Evolutionary conservation across 1,284 basidiomycete species (phyloP).

Genomic region (Taiwanofungus camphoratus): DNA sequence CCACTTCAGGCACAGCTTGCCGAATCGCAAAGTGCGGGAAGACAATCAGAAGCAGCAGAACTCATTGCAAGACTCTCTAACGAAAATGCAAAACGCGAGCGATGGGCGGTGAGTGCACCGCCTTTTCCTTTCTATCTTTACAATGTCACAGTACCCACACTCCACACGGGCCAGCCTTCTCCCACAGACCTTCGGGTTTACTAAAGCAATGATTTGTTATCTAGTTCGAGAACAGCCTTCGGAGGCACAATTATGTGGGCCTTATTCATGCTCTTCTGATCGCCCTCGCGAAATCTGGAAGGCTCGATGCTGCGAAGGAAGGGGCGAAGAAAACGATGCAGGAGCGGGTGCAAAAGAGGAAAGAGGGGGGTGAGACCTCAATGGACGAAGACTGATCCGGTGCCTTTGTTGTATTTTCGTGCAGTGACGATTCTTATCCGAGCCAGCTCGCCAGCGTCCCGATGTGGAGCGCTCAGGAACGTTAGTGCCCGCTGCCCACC

Average conservation of each 20-base stretch:
- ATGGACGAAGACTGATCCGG: slow-evolving; percentile 49
- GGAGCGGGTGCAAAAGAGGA: slow-evolving; percentile 44
- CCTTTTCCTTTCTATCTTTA: slow-evolving; percentile 17
- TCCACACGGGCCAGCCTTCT: neutral
- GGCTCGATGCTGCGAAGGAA: slow-evolving; percentile 42
- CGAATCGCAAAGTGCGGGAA: slow-evolving; percentile 39
- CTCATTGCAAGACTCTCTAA: slow-evolving; percentile 60
- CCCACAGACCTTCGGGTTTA: no score
- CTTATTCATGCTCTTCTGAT: slow-evolving; percentile 66
- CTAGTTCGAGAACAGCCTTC: slow-evolving; percentile 78
- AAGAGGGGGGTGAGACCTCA: slow-evolving; percentile 40
- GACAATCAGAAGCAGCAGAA: slow-evolving; percentile 43
- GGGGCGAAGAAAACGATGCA: slow-evolving; percentile 45
- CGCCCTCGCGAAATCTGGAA: slow-evolving; percentile 63
- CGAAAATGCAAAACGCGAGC: slow-evolving; percentile 72
- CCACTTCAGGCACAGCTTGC: slow-evolving; percentile 53
- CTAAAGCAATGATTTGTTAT: neutral
- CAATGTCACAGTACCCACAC: no score
- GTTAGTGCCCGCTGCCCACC: no score
- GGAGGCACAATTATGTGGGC: slow-evolving; percentile 80
- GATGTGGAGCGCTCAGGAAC: no score
- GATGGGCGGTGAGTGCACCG: slow-evolving; percentile 66
- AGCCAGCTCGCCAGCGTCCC: no score
- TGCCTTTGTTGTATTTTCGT: slow-evolving; percentile 4
- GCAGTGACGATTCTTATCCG: no score